These are phyloP conservation scores for Venturia asperata DNA, from an alignment of 2,329 filamentous ascomycete species.

Conservation along the genomic window DNA sequence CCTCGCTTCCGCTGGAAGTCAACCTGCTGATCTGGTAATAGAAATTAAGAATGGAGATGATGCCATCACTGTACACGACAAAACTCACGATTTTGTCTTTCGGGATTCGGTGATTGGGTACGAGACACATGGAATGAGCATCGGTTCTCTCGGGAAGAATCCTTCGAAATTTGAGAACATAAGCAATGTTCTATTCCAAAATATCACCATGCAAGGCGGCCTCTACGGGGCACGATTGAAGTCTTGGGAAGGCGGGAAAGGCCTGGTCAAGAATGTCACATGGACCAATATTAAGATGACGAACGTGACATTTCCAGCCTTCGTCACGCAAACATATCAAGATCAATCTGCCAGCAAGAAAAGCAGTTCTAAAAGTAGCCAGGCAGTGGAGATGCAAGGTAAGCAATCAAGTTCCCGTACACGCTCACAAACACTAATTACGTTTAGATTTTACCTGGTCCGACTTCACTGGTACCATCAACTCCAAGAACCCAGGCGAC, in stretches of 20 bases:
- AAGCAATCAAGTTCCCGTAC: constrained; percentile 21
- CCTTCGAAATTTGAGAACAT: constrained; percentile 34
- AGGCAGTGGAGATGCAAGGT: neutral
- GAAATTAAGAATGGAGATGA: constrained; percentile 6
- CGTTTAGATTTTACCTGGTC: constrained; percentile 38
- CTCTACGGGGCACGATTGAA: constrained; percentile 38
- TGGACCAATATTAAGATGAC: constrained; percentile 39
- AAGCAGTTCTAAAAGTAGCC: constrained; percentile 25
- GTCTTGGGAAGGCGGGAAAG: constrained; percentile 38
- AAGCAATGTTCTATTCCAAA: constrained; percentile 37
- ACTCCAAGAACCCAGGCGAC: constrained; percentile 38
- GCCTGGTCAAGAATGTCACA: constrained; percentile 38
- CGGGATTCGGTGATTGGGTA: constrained; percentile 38
- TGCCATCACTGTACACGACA: constrained; percentile 34
- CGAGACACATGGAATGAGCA: constrained; percentile 39
- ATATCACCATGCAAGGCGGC: constrained; percentile 37
- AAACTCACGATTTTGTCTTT: constrained; percentile 36
- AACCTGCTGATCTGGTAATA: neutral
- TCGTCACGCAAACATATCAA: constrained; percentile 41
- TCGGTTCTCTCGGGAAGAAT: constrained; percentile 38
- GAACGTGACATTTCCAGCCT: constrained; percentile 42
- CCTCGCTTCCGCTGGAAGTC: neutral
- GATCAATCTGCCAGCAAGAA: constrained; percentile 33
- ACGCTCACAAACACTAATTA: constrained; percentile 33
- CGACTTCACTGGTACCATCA: constrained; percentile 38